phyloP scores from a whole-genome alignment of 23 red algal genomes.

The Pyropia haitanensis region DNA sequence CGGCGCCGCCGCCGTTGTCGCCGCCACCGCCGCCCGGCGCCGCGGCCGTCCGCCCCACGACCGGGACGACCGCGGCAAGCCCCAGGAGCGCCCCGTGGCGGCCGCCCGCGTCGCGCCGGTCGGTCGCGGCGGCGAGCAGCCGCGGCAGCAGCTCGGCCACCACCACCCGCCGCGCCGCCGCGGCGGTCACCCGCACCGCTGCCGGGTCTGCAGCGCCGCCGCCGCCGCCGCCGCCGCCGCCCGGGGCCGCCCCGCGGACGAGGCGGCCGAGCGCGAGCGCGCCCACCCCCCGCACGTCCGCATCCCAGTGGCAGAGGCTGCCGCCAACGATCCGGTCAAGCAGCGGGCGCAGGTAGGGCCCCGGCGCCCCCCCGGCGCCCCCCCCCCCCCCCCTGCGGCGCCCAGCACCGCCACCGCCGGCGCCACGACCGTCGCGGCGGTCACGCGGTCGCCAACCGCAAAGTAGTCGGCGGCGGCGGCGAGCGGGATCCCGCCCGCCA shows the following conservation, averaged over 20 bases:
- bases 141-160: too few relatives aligned
- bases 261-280: conserved; percentile 21
- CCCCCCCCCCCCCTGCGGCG: conserved; percentile 3
- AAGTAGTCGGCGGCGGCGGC: conserved; percentile 73
- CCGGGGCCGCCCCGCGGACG: neutral
- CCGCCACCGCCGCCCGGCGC: conserved; percentile 17
- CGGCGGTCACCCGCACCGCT: too few relatives aligned
- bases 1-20: conserved; percentile 38
- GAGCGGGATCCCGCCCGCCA: conserved; percentile 42
- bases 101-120: conserved; percentile 28
- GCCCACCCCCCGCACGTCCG: conserved; percentile 34
- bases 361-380: too few relatives aligned
- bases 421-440: conserved; percentile 40
- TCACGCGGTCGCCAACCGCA: conserved; percentile 49
- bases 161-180: too few relatives aligned
- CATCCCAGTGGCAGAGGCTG: conserved; percentile 84
- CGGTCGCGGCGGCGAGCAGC: neutral
- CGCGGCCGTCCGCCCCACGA: conserved; percentile 14
- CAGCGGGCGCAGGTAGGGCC: neutral
- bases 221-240: too few relatives aligned
- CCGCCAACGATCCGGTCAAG: conserved; percentile 19
- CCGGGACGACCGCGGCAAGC: conserved; percentile 17
- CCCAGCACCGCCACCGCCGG: conserved; percentile 57
- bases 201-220: too few relatives aligned
- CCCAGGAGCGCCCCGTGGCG: conserved; percentile 64